Conservation (phyloP, 2,329 filamentous ascomycete species). For the Cytospora piceae region DNA sequence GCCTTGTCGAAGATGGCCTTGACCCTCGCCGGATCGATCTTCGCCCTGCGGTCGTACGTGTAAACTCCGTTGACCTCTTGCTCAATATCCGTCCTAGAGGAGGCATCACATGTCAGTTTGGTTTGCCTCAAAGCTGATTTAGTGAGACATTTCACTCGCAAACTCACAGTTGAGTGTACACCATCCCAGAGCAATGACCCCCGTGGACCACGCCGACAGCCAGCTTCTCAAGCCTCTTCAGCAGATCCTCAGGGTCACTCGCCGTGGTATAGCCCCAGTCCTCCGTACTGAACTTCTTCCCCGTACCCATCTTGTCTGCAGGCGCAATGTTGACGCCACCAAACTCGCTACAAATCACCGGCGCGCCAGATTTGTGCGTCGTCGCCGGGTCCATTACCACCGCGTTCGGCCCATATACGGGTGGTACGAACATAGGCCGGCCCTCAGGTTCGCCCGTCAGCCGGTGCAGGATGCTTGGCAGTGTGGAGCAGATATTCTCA, state of each 20-base stretch:
- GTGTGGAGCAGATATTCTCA: conserved; percentile 54
- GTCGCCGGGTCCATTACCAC: conserved; percentile 49
- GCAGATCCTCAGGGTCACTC: conserved; percentile 59
- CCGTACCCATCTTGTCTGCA: conserved; percentile 42
- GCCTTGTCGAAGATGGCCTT: conserved; percentile 62
- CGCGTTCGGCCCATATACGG: conserved; percentile 40
- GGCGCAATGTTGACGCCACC: conserved; percentile 69
- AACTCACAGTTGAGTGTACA: conserved; percentile 67
- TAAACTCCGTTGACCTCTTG: conserved; percentile 72
- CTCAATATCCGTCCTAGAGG: conserved; percentile 59
- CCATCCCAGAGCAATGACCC: conserved; percentile 63
- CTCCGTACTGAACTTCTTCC: conserved; percentile 42
- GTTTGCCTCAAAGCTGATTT: not conserved
- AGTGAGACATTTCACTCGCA: not conserved
- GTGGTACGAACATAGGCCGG: conserved; percentile 57
- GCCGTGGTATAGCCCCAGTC: conserved; percentile 74
- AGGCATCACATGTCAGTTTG: conserved; percentile 21
- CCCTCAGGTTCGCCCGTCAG: conserved; percentile 49
- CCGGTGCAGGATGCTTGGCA: conserved; percentile 55
- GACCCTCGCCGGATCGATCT: conserved; percentile 60
- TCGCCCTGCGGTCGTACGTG: conserved; percentile 63
- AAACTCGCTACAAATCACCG: conserved; percentile 69
- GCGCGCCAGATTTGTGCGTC: conserved; percentile 56
- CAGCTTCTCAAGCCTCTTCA: conserved; percentile 61
- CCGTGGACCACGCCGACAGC: conserved; percentile 60